Percentiles rank a stretch among this genome's conserved stretches.
Evolutionary conservation across 805 yeast genomes (phyloP).

Genomic region (Zygotorulaspora chibaensis): DNA sequence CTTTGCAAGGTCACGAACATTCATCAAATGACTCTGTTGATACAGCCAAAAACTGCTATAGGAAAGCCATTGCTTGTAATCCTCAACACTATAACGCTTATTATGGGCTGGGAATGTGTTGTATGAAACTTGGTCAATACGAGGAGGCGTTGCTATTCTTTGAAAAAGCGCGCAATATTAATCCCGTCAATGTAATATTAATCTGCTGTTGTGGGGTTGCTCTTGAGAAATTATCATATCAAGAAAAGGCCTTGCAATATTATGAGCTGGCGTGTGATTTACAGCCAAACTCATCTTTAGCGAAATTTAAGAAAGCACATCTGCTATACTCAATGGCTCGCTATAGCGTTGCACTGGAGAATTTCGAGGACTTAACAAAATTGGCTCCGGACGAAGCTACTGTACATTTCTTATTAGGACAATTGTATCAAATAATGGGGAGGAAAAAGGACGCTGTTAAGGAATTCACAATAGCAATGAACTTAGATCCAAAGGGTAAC

Average conservation of each 20-base stretch:
- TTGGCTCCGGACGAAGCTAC: slow-evolving; percentile 93
- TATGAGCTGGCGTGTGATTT: slow-evolving; percentile 78
- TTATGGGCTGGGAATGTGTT: slow-evolving; percentile 94
- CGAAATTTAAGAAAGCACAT: slow-evolving; percentile 86
- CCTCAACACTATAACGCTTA: slow-evolving; percentile 88
- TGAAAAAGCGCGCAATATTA: slow-evolving; percentile 79
- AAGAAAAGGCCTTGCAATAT: slow-evolving; percentile 69
- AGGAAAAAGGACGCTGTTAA: slow-evolving; percentile 74
- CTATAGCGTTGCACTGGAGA: slow-evolving; percentile 66
- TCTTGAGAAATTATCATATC: slow-evolving; percentile 66
- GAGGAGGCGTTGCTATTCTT: slow-evolving; percentile 82
- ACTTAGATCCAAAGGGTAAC: slow-evolving; percentile 88
- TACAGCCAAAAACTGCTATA: slow-evolving; percentile 76
- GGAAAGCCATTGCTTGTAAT: slow-evolving; percentile 72
- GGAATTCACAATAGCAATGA: slow-evolving; percentile 83
- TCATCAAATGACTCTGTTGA: slow-evolving; percentile 86
- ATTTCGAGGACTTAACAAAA: slow-evolving; percentile 65
- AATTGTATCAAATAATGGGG: slow-evolving; percentile 71
- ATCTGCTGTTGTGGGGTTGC: slow-evolving; percentile 94
- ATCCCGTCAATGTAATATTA: slow-evolving; percentile 84
- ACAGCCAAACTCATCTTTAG: slow-evolving; percentile 82
- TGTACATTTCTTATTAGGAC: slow-evolving; percentile 86
- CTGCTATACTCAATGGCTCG: slow-evolving; percentile 65
- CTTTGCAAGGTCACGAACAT: slow-evolving; percentile 90
- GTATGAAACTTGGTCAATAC: slow-evolving; percentile 78